phyloP scores from a whole-genome alignment of 31 red algal genomes.

The Porphyra umbilicalis region DNA sequence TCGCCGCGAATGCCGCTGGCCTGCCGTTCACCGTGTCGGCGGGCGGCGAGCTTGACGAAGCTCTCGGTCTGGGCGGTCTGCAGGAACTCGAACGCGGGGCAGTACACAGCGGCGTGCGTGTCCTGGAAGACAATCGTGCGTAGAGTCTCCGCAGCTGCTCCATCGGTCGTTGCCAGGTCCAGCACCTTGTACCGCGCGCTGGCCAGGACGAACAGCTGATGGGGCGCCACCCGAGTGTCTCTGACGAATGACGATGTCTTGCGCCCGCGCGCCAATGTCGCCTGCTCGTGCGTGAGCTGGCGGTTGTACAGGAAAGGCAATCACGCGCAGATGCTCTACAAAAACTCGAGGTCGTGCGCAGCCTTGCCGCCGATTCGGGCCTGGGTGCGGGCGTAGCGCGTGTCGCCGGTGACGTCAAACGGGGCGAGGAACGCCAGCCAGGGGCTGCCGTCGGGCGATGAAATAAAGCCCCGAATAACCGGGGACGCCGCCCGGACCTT shows the following conservation, averaged over 20 bases:
- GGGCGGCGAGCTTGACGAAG: too few species aligned
- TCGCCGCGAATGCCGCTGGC: neutral
- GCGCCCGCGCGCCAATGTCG: too few species aligned
- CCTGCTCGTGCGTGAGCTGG: neutral
- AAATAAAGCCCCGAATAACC: neutral
- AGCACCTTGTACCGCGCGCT: too few species aligned
- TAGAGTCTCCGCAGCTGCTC: too few species aligned
- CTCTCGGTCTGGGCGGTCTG: too few species aligned
- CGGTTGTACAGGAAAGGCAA: neutral
- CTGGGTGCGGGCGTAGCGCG: neutral
- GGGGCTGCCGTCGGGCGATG: too few species aligned
- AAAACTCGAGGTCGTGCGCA: neutral
- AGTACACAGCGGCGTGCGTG: too few species aligned
- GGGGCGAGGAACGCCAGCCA: too few species aligned
- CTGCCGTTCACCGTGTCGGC: neutral
- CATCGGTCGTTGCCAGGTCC: too few species aligned
- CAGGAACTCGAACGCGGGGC: too few species aligned
- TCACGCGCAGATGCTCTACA: neutral
- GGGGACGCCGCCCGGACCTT: neutral
- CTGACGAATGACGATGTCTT: neutral
- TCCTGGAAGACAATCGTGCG: too few species aligned
- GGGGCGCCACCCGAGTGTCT: neutral
- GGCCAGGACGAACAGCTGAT: neutral
- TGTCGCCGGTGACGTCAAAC: neutral
- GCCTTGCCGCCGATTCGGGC: neutral